Conservation (phyloP, 192 early-diverging fungal genomes). For the Physocladia obscura region DNA sequence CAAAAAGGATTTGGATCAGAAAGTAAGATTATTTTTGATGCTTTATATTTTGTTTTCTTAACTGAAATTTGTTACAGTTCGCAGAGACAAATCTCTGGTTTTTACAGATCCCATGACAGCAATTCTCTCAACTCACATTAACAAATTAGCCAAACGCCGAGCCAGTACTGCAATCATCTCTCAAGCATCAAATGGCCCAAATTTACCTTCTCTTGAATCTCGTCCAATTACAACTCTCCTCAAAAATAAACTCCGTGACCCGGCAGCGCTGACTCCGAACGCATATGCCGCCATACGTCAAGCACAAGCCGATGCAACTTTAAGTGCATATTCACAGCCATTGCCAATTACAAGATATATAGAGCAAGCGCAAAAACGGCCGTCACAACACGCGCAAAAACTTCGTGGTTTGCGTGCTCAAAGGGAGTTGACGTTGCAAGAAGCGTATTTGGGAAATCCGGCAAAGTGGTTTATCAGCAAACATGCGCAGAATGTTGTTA, state of each 20-base stretch:
- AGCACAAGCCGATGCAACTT: conserved; percentile 2
- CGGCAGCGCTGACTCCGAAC: background rate
- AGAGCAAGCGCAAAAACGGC: background rate
- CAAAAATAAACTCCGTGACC: background rate
- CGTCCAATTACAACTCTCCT: conserved; percentile 13
- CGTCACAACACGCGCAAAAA: conserved; percentile 4
- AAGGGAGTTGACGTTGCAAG: conserved; percentile 4
- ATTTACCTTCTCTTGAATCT: conserved; percentile 2
- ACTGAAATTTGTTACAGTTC: background rate
- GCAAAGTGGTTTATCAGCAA: conserved; percentile 8
- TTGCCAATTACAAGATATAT: conserved; percentile 22
- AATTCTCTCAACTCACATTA: background rate
- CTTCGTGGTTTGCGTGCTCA: conserved; percentile 10
- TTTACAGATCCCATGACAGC: background rate
- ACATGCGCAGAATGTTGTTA: background rate
- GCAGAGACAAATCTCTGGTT: background rate
- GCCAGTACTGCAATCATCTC: background rate
- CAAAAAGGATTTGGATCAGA: conserved; percentile 8
- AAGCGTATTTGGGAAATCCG: conserved; percentile 2
- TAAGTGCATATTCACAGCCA: conserved; percentile 2
- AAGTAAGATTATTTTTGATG: background rate
- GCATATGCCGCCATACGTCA: background rate
- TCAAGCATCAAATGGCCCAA: background rate
- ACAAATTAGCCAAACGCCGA: background rate
- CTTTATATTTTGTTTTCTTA: background rate